A percentile compares a stretch with the other conserved stretches of the same genome.
phyloP scores from a whole-genome alignment of 176 grass and related monocot genomes.

The Oryza coarctata region DNA sequence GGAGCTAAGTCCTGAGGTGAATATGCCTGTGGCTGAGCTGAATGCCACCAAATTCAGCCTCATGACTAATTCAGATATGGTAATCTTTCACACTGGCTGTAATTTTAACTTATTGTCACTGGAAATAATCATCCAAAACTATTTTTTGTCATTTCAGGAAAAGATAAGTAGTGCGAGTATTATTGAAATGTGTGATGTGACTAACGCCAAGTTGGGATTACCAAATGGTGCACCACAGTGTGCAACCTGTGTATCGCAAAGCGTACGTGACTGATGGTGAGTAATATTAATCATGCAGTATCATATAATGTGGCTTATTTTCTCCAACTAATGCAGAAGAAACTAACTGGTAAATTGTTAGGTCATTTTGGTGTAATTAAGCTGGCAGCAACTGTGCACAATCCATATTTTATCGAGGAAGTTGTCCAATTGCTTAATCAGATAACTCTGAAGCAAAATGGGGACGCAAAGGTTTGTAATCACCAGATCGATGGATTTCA shows the following conservation, averaged over 20 bases:
- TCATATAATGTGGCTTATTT: constrained; percentile 10
- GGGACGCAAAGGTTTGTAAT: constrained; percentile 2
- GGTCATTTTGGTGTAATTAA: constrained; percentile 83
- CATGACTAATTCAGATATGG: constrained; percentile 73
- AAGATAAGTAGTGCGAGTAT: constrained; percentile 60
- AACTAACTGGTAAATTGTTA: constrained; percentile 43
- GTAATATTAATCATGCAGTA: constrained; percentile 8
- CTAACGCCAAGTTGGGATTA: constrained; percentile 70
- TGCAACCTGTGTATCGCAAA: constrained; percentile 65
- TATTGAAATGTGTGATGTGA: constrained; percentile 66
- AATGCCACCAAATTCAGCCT: constrained; percentile 65
- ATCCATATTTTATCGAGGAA: constrained; percentile 70
- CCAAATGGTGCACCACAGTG: constrained; percentile 65
- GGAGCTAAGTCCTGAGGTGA: constrained; percentile 37
- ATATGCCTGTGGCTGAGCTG: constrained; percentile 39
- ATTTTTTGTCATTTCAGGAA: constrained; percentile 50
- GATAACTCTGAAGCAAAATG: constrained; percentile 52
- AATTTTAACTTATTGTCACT: not conserved
- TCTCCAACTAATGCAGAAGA: constrained; percentile 1
- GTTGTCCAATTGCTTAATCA: constrained; percentile 87
- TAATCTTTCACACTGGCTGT: constrained; percentile 45
- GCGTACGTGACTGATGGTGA: constrained; percentile 69
- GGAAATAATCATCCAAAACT: not conserved
- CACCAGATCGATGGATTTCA: not conserved
- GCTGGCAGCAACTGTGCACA: constrained; percentile 66